Base-by-base conservation (phyloP, 1,284 basidiomycete species). In the Ustilago crameri region DNA sequence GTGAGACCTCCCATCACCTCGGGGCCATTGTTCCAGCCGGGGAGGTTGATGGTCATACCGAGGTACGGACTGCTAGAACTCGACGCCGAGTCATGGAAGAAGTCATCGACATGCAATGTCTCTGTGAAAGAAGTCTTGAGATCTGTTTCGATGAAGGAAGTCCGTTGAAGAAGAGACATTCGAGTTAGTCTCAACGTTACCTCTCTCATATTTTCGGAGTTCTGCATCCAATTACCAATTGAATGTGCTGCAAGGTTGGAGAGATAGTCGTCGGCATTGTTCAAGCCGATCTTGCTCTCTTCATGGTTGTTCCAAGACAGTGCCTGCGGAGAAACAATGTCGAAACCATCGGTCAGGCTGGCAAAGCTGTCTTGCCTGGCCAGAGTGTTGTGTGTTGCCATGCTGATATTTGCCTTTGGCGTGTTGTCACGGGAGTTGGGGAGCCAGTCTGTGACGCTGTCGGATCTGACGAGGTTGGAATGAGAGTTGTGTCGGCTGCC, bases 401-500 rank as follows among this genome's bases (percentile, higher is more conserved):
- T 24, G n/a, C 7, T 22, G 2, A 35, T 14, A 17, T 42, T 51
- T 2, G 43, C 57, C 30, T 70, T 71, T 5, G 67, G 62, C 3
- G 69, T 67, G 42, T 67, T 53, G 60, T 65, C 54, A 35, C 53
- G 48, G 4, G 53, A 57, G 14, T 35, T 43, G 18, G 55, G 24
- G 46, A 72, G 46, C 69, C 69, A 72, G 15, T 72, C 69, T 10
- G 51, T 45, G 18, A 72, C 51, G 46, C 41, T 67, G 46, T 72
- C 63, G 18, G 59, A 62, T 14, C 44, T n/a, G 30, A 71, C 51
- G 48, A 72, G 69, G 30, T 55, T 72, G 56, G 47, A 56, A 55
- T 63, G 52, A 14, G 69, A 67, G 32, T 63, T 67, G 53, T 72
- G 69, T 20, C 69, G 69, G 53, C 63, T 72, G 30, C 69, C 63